Evolutionary conservation across 768 basidiomycete genomes (phyloP), one percentile per base, ranked within the genome.

Genomic region (Tephrocybe sp.): DNA sequence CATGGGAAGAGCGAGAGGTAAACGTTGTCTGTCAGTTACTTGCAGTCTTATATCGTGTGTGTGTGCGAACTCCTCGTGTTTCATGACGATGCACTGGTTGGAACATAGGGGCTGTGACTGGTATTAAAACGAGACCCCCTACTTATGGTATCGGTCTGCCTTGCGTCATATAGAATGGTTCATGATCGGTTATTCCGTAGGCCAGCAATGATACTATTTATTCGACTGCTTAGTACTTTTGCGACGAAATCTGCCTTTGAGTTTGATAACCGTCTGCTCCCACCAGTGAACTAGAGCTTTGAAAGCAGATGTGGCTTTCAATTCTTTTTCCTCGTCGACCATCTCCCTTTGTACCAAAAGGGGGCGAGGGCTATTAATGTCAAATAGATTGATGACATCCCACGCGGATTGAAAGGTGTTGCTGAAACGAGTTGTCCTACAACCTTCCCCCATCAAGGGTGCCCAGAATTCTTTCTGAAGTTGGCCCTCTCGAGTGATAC

Each of bases 391-490:
- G 14, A 79, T 57, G 50, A 77, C 58, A n/a, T 61, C 38, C 18
- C 65, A 68, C 1, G 79, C 69, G 7, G 75, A 75, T 4, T 64
- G 33, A 20, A 58, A 53, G 2, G 68, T 69, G 44, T 66, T 65
- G 21, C 56, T 46, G 53, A 75, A 76, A 32, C 74, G 72, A 12
- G 65, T 54, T 17, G 73, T 57, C 5, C 50, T 51, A 2, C 74
- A 72, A 6, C 76, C 75, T 53, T 68, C 64, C 17, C 69, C 68
- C 21, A 77, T 63, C 48, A 74, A 69, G 18, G 69, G 65, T 54
- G 71, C 70, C 72, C 79, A 81, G 58, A 73, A 77, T 30, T 64
- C 66, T 39, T 67, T 66, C 23, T 62, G 62, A 17, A 80, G 66
- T 58, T 77, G 69, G 0, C 45, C 50, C 57, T 81, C 77, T 6